Evolutionary conservation across 768 basidiomycete genomes (phyloP), one percentile per base, ranked within the genome.

Genomic region (Serendipita sp.): DNA sequence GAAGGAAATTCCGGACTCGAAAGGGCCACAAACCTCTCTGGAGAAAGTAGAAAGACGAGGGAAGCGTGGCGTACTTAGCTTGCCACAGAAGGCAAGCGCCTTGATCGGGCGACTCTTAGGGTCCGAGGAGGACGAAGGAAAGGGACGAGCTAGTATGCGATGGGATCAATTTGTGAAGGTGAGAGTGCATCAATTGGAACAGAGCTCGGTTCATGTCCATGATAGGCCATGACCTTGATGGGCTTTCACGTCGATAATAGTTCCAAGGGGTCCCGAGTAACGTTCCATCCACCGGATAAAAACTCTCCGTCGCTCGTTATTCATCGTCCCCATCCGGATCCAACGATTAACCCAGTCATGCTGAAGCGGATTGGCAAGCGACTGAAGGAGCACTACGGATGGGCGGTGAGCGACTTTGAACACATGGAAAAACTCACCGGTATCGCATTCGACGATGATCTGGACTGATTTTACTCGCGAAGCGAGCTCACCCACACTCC

Each of bases 141-240:
- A 78, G 65, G 84, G 83, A 3, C 70, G 76, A 60, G 74, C 78
- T 27, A 71, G 81, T 23, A 82, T 91, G 84, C 84, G 85, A 66
- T 90, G 89, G 89, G 86, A 90, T 40, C 75, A 81, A 64, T 88
- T 91, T 71, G 70, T 89, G 37, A 86, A 82, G 77, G 89, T 86
- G 64, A 58, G 74, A 1, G 23, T 23, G 29, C 43, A 36, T 44
- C 33, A 43, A 44, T 6, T 63, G 34, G 65, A 64, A 33, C 34
- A 23, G 63, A 40, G 34, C 52, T 64, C 6, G 44, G 63, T 44
- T 64, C 31, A 55, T 34, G 18, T 2, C 44, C 64, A 37, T 48
- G 6, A 1, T 68, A 89, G 88, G 73, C 87, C 43, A 87, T 91
- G 87, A 74, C 76, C 43, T 85, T 86, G 53, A 83, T 91, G 81